These are phyloP conservation scores for Avena eriantha DNA, from an alignment of 176 grass and related monocot genomes.

Conservation along the genomic window DNA sequence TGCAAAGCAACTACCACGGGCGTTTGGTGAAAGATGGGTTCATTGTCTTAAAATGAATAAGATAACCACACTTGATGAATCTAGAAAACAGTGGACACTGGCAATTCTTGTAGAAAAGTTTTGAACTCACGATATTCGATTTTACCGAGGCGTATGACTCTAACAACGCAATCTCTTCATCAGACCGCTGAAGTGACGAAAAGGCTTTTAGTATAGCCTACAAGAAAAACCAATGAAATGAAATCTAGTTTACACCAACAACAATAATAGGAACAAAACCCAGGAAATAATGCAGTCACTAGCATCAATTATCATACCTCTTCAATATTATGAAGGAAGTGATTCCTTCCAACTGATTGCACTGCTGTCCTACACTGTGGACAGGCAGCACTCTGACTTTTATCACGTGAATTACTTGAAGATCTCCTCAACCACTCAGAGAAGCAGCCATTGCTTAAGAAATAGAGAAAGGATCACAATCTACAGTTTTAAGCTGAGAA, in stretches of 20 bases:
- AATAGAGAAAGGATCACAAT: constrained; percentile 32
- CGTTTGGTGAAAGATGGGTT: neutral
- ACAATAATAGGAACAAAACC: constrained; percentile 26
- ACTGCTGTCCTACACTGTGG: constrained; percentile 85
- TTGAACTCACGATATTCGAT: constrained; percentile 77
- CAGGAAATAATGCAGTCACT: constrained; percentile 5
- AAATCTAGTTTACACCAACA: constrained; percentile 23
- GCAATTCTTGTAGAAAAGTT: constrained; percentile 30
- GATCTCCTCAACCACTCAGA: constrained; percentile 96
- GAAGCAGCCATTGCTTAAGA: constrained; percentile 93
- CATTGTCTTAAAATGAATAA: neutral
- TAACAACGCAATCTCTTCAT: constrained; percentile 86
- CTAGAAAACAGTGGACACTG: constrained; percentile 2
- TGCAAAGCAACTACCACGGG: neutral
- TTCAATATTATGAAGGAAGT: constrained; percentile 96
- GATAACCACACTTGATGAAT: constrained; percentile 26
- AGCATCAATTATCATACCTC: constrained; percentile 51
- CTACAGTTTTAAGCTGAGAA: constrained; percentile 32
- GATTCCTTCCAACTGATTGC: constrained; percentile 95
- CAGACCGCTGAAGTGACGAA: constrained; percentile 77
- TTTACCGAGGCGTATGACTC: constrained; percentile 87
- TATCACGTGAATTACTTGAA: constrained; percentile 60
- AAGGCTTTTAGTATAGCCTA: constrained; percentile 87
- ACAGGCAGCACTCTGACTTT: constrained; percentile 64
- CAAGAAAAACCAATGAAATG: constrained; percentile 43